Percentiles rank a stretch among this genome's conserved stretches.
These are phyloP conservation scores for Claviceps humidiphila DNA, from an alignment of 2,329 filamentous ascomycete species.

Conservation along the genomic window DNA sequence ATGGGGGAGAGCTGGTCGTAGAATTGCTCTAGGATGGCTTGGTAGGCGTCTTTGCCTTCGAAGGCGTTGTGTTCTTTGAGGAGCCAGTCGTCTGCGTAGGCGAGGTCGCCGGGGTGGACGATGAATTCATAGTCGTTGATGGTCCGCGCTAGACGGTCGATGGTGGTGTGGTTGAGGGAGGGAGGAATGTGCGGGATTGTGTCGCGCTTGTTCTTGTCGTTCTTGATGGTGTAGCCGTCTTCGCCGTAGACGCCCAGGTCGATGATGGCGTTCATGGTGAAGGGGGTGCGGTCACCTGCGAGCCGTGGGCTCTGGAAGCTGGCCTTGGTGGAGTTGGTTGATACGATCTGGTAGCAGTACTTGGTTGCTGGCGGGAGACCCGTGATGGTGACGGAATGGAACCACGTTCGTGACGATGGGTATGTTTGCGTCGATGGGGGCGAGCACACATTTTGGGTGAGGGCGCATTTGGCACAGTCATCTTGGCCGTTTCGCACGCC, in stretches of 20 bases:
- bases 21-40: conserved; percentile 43
- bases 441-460: conserved; percentile 30
- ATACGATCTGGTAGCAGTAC: conserved; percentile 48
- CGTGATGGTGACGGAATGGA: conserved; percentile 33
- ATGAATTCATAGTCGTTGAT: conserved; percentile 42
- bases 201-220: conserved; percentile 31
- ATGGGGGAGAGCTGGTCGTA: conserved; percentile 30
- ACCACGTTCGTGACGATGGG: conserved; percentile 38
- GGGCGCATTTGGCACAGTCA: conserved; percentile 8
- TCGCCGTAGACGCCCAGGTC: conserved; percentile 34
- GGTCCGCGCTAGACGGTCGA: conserved; percentile 35
- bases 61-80: conserved; percentile 30
- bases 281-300: conserved; percentile 41
- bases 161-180: conserved; percentile 45
- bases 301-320: conserved; percentile 40
- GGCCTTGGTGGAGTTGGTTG: conserved; percentile 38
- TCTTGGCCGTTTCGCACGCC: conserved; percentile 24
- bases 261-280: conserved; percentile 36
- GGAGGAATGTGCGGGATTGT: conserved; percentile 35
- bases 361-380: conserved; percentile 36
- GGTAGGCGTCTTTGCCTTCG: conserved; percentile 36
- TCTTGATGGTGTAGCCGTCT: conserved; percentile 18
- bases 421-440: conserved; percentile 32
- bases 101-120: conserved; percentile 41
- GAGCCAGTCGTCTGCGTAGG: conserved; percentile 46